Conservation (phyloP, 768 basidiomycete genomes). For the Mrakia gelida region DNA sequence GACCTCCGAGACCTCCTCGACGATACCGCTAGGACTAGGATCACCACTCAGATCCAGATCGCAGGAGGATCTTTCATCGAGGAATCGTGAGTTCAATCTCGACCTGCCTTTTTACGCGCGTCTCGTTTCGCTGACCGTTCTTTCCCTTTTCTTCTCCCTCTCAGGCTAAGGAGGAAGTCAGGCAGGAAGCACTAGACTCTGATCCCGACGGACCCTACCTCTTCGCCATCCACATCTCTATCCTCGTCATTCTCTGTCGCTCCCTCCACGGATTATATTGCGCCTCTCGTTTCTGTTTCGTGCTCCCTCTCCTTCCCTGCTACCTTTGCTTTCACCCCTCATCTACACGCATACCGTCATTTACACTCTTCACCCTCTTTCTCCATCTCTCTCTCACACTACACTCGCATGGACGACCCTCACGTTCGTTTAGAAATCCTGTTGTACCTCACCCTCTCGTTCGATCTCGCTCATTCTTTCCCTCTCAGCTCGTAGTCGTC, state of each 20-base stretch:
- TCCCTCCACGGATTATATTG: neutral
- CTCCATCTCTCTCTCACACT: neutral
- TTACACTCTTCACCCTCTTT: neutral
- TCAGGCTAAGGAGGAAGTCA: neutral
- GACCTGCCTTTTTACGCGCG: neutral
- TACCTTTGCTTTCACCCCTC: neutral
- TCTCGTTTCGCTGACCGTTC: neutral
- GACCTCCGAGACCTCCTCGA: neutral
- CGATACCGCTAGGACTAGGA: neutral
- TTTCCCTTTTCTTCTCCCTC: neutral
- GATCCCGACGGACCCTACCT: neutral
- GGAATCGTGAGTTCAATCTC: neutral
- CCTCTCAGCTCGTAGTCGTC: too few relatives aligned
- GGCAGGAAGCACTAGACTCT: neutral
- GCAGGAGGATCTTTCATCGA: neutral
- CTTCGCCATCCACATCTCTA: neutral
- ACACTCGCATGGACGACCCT: too few relatives aligned
- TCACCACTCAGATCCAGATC: constrained; percentile 3
- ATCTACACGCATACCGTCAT: neutral
- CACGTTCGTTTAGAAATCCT: too few relatives aligned
- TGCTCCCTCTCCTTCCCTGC: neutral
- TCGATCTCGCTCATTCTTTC: too few relatives aligned
- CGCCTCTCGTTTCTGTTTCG: neutral
- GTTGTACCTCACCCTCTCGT: too few relatives aligned
- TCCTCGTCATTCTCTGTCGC: neutral